Base-by-base conservation (phyloP, 2,329 filamentous ascomycete genomes). In the Calycina herbarum region DNA sequence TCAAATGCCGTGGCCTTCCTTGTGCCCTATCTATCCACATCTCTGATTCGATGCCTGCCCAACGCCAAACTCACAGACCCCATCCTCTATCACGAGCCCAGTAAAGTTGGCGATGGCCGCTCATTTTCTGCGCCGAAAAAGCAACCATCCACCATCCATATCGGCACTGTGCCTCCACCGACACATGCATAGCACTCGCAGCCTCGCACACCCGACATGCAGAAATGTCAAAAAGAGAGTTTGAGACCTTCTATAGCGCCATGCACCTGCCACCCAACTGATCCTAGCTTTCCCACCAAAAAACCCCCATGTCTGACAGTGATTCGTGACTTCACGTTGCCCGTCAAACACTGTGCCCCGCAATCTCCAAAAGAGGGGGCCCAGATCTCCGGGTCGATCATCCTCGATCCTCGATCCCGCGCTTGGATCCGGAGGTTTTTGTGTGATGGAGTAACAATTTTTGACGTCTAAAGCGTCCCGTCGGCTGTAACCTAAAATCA, bases 81-180 rank as follows among this genome's bases (percentile, higher is more conserved):
- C 15, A 31, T 35, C 45, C 48, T 38, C 57, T 40, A 17, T 54
- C 42, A 35, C 45, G 54, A 27, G 31, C 17, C 54, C 54, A 48
- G 20, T 10, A 48, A 48, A 20, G n/a, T 40, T 40, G 38, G 38
- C 38, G 3, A 40, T 51, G 45, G 45, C 45, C n/a, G n/a, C 45
- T 24, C 45, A 24, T 24, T 24, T 51, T 51, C 45, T 51, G 45
- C 45, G 45, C 15, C 24, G 20, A n/a, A 29, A 24, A 45, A 33
- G 7, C 56, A 59, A 27, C 31, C 54, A 58, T 33, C 45, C n/a
- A 51, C 45, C 45, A 27, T 35, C 35, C 57, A 42, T 60, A 60
- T 64, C 62, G 62, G 62, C 62, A 64, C 62, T 64, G 62, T 54
- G 62, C 57, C 40, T 27, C 45, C 62, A 51, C 54, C 62, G 57